A percentile compares a stretch with the other conserved stretches of the same genome.
phyloP scores from a whole-genome alignment of 2,329 filamentous ascomycete genomes.

The Malbranchea zuffiana region DNA sequence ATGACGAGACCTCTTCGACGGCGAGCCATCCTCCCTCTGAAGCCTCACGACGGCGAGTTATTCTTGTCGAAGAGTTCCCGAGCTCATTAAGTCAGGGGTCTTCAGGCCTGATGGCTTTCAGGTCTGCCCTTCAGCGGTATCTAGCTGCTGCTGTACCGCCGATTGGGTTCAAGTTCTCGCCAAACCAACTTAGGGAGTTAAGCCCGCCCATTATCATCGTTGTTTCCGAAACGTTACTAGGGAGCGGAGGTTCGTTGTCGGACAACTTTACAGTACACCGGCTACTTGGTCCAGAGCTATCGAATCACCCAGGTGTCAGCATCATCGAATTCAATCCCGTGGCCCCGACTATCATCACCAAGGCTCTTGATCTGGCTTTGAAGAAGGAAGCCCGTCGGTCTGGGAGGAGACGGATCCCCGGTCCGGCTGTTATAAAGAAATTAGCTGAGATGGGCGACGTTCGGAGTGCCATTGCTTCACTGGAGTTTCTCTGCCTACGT shows the following conservation, averaged over 20 bases:
- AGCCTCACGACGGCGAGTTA: slow-evolving; percentile 42
- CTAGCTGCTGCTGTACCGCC: slow-evolving; percentile 55
- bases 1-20: slow-evolving; percentile 7
- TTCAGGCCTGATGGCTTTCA: slow-evolving; percentile 56
- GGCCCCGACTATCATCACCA: slow-evolving; percentile 72
- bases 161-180: slow-evolving; percentile 28
- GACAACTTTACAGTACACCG: slow-evolving; percentile 92
- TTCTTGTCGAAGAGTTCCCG: slow-evolving; percentile 73
- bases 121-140: slow-evolving; percentile 63
- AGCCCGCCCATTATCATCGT: slow-evolving; percentile 73
- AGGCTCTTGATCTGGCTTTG: slow-evolving; percentile 71
- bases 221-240: slow-evolving; percentile 80
- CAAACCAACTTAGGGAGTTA: slow-evolving; percentile 26
- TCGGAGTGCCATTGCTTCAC: slow-evolving; percentile 76
- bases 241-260: slow-evolving; percentile 69
- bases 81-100: slow-evolving; percentile 61
- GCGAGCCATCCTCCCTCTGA: slow-evolving; percentile 1
- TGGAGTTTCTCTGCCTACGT: slow-evolving; percentile 85
- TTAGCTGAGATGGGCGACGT: slow-evolving; percentile 85
- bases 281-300: slow-evolving; percentile 73
- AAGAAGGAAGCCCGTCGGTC: slow-evolving; percentile 76
- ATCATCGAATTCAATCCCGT: slow-evolving; percentile 89
- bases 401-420: slow-evolving; percentile 62
- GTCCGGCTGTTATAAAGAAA: slow-evolving; percentile 63
- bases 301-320: slow-evolving; percentile 65